phyloP scores from a whole-genome alignment of 2,329 filamentous ascomycete genomes.

The Talaromyces rugulosus region DNA sequence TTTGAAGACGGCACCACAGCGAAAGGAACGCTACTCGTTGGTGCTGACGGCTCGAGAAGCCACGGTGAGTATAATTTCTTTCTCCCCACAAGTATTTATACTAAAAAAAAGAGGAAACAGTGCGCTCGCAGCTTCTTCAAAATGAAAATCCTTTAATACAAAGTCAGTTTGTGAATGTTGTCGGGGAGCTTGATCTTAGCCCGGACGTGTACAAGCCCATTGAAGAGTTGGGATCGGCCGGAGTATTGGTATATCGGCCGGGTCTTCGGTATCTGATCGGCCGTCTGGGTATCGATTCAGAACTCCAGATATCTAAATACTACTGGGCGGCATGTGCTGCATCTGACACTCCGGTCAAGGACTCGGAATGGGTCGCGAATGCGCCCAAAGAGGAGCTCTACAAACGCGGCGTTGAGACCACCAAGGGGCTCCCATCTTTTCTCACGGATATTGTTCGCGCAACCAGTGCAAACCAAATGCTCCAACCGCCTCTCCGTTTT shows the following conservation, averaged over 20 bases:
- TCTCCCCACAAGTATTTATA: not conserved
- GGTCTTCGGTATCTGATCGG: not conserved
- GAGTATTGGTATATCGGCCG: not conserved
- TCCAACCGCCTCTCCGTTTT: not conserved
- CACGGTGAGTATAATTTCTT: not conserved
- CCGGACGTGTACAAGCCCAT: not conserved
- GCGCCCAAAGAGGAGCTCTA: not conserved
- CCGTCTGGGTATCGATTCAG: not conserved
- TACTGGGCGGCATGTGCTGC: not conserved
- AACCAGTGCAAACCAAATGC: not conserved
- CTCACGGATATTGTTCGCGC: not conserved
- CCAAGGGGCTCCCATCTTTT: not conserved
- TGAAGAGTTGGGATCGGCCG: not conserved
- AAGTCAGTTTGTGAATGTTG: not conserved
- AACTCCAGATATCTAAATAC: not conserved
- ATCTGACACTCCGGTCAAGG: not conserved
- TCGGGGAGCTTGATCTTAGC: not conserved
- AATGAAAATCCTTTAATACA: not conserved
- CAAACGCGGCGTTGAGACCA: not conserved
- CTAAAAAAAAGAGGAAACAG: not conserved
- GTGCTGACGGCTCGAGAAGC: not conserved
- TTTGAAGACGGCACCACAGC: not conserved
- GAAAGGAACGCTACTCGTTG: not conserved
- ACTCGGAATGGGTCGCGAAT: not conserved
- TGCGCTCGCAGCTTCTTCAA: not conserved